Evolutionary conservation across 148 eudicot genomes (phyloP), one percentile per base, ranked within the genome.

Genomic region (Rhododendron ferrugineum): DNA sequence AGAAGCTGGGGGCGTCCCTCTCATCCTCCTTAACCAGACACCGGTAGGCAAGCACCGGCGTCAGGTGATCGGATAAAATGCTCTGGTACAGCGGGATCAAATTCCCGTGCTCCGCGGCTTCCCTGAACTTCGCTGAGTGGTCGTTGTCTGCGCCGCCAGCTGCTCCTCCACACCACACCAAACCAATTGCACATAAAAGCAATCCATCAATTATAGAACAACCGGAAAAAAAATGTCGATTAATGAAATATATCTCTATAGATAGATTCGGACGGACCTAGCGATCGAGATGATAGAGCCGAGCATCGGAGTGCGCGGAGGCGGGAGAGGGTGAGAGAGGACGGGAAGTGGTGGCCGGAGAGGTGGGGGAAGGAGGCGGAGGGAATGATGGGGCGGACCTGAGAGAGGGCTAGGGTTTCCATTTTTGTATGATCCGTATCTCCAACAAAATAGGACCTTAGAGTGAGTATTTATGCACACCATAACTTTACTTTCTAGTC

Each of bases 11-110:
- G 64, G 99, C 98, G 23, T 95, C 99, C 83, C 99, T 88, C 23
- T 97, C 96, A 85, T 95, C 99, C 83, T 97, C 98, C 88, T 91
- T 95, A 8, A 97, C 99, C 79, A 97, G 87, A 82, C 99, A 95
- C 32, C 99, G 94, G 72, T 93, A 97, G 37, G 99, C 98, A 15
- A 97, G 90, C 81, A 97, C 98, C 15, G 99, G 98, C 18, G 98
- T 97, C 87, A 97, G 88, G 77, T 97, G 99, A 91, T 97, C 99
- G 16, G 96, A 95, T 82, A 97, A 97, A 46, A 97, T 88, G 6
- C 93, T 86, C 86, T 87, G 86, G 84, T 91, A 94, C 76, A 97
- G 58, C 13, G 99, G 98, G 81, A 97, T 91, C 90, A 97, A 88
- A 85, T 97, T 95, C 88, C 98, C 98, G 22, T 90, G 84, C 86